Percentiles rank a stretch among this genome's conserved stretches.
Evolutionary conservation across 83 land plant species (phyloP).

Genomic region (Thuja plicata): DNA sequence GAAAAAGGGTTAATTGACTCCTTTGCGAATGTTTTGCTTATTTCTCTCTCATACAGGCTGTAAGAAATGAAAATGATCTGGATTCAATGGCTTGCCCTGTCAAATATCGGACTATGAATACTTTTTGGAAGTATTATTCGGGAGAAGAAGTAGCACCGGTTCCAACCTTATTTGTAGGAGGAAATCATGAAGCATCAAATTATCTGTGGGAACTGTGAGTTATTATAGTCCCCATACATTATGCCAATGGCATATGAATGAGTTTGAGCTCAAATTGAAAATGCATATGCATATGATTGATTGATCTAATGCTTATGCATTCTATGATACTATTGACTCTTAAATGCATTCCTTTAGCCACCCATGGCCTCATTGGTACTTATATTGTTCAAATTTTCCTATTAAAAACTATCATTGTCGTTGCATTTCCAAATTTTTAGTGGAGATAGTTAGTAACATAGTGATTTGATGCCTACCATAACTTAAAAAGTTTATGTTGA

Average conservation of each 20-base stretch:
- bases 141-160: slow-evolving; percentile 78
- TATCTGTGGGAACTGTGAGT: slow-evolving; percentile 97
- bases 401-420: not conserved
- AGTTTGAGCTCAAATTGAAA: not conserved
- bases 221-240: not conserved
- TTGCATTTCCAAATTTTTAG: not conserved
- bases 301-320: no score
- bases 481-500: not conserved
- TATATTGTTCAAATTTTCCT: not conserved
- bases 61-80: slow-evolving; percentile 83
- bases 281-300: not conserved
- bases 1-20: not conserved
- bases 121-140: slow-evolving; percentile 96
- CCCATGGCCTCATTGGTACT: no score
- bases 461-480: not conserved
- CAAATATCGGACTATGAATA: slow-evolving; percentile 70
- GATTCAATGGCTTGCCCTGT: slow-evolving; percentile 69
- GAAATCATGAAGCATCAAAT: slow-evolving; percentile 98
- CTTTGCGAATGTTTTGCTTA: not conserved
- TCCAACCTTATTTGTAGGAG: slow-evolving; percentile 93
- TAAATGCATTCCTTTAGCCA: no score
- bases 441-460: not conserved
- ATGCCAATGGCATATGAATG: not conserved
- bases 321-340: no score
- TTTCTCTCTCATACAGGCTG: slow-evolving; percentile 56